These are phyloP conservation scores for Pseudocercospora fijiensis DNA, from an alignment of 2,329 filamentous ascomycete species.

Conservation along the genomic window DNA sequence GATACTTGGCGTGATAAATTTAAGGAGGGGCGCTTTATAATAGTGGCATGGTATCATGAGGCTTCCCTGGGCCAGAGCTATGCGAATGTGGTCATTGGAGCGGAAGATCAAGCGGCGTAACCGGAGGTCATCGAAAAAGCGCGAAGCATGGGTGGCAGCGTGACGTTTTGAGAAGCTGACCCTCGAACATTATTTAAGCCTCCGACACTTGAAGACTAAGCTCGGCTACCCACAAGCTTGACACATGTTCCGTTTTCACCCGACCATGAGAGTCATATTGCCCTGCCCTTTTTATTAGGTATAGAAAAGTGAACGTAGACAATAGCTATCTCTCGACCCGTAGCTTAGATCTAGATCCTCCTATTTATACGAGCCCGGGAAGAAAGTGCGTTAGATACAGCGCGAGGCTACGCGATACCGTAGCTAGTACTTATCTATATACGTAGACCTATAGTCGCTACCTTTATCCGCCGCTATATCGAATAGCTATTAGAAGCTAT, in stretches of 20 bases:
- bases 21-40: slow-evolving; percentile 3
- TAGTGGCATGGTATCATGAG: slow-evolving; percentile 16
- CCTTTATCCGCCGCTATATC: not conserved
- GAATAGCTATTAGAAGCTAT: not conserved
- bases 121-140: slow-evolving; percentile 1
- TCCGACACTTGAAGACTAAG: not conserved
- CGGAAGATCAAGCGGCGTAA: not conserved
- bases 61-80: not conserved
- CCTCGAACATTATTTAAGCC: not conserved
- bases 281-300: not conserved
- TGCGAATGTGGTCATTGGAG: slow-evolving; percentile 9
- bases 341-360: not conserved
- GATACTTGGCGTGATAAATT: slow-evolving; percentile 1
- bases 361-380: not conserved
- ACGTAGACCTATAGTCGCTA: not conserved
- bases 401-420: not conserved
- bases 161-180: slow-evolving; percentile 8
- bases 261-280: not conserved
- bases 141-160: slow-evolving; percentile 2
- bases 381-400: not conserved
- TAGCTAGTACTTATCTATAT: not conserved
- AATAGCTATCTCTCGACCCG: not conserved
- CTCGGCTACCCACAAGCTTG: not conserved
- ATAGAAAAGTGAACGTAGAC: no score
- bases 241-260: not conserved